Conservation (phyloP, 2,329 filamentous ascomycete genomes). For the Parastagonospora nodorum region DNA sequence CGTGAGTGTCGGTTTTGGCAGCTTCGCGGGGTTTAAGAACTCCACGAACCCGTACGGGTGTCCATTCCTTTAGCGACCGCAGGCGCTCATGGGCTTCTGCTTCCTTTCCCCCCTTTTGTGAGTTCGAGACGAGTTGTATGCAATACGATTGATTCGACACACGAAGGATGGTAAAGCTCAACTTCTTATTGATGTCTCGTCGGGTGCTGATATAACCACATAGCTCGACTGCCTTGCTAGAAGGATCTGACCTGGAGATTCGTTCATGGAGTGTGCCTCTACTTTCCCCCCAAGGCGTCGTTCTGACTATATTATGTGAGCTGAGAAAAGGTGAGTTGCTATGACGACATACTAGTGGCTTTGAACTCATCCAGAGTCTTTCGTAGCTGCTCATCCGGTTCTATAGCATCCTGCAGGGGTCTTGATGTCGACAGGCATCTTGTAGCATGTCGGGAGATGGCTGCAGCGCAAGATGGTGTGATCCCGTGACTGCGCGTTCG, state of each 20-base stretch:
- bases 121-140: slow-evolving; percentile 58
- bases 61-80: slow-evolving; percentile 54
- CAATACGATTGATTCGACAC: slow-evolving; percentile 51
- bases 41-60: slow-evolving; percentile 61
- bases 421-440: slow-evolving; percentile 20
- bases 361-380: slow-evolving; percentile 39
- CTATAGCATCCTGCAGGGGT: background rate
- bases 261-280: slow-evolving; percentile 36
- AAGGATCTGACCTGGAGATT: slow-evolving; percentile 28
- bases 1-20: slow-evolving; percentile 37
- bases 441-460: slow-evolving; percentile 11
- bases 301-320: slow-evolving; percentile 17
- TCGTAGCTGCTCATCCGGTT: slow-evolving; percentile 22
- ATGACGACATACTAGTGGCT: slow-evolving; percentile 29
- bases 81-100: slow-evolving; percentile 45
- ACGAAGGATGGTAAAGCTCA: slow-evolving; percentile 70
- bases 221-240: slow-evolving; percentile 13
- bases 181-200: slow-evolving; percentile 68
- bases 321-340: background rate
- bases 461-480: slow-evolving; percentile 13
- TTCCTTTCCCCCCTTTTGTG: slow-evolving; percentile 33
- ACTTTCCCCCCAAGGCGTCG: slow-evolving; percentile 12
- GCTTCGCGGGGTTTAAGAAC: slow-evolving; percentile 51
- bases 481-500: slow-evolving; percentile 38
- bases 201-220: slow-evolving; percentile 73